phyloP scores from a whole-genome alignment of 768 basidiomycete genomes.

The Mycena latifolia region DNA sequence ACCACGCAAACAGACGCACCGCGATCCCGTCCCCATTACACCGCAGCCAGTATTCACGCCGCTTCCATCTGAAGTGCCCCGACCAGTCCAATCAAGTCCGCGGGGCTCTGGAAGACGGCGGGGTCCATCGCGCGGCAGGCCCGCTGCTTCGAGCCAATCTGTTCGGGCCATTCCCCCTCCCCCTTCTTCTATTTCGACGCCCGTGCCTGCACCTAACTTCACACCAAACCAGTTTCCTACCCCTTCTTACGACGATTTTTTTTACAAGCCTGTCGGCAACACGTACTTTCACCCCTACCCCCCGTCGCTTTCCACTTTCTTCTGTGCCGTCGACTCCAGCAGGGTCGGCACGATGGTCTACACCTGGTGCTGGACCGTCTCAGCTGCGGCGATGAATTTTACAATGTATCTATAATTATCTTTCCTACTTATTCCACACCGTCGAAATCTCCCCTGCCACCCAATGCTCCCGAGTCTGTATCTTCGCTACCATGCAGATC shows the following conservation, averaged over 20 bases:
- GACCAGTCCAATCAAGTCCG: neutral
- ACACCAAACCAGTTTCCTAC: neutral
- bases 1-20: neutral
- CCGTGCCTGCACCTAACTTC: neutral
- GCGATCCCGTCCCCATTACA: neutral
- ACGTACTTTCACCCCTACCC: constrained; percentile 1
- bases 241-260: constrained; percentile 10
- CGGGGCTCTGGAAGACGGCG: neutral
- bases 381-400: neutral
- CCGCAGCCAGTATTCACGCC: constrained; percentile 7
- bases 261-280: neutral
- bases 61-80: too few species aligned
- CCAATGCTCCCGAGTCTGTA: constrained; percentile 16
- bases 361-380: neutral
- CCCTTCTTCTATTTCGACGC: too few species aligned
- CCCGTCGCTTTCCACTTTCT: neutral
- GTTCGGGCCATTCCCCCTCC: neutral
- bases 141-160: neutral
- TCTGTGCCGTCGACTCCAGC: neutral
- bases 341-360: too few species aligned
- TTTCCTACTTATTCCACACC: neutral
- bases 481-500: constrained; percentile 32
- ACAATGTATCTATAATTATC: too few species aligned
- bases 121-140: neutral
- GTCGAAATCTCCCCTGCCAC: constrained; percentile 33